Base-by-base conservation (phyloP, 176 grass and related monocot genomes). In the Tuctoria greenei region DNA sequence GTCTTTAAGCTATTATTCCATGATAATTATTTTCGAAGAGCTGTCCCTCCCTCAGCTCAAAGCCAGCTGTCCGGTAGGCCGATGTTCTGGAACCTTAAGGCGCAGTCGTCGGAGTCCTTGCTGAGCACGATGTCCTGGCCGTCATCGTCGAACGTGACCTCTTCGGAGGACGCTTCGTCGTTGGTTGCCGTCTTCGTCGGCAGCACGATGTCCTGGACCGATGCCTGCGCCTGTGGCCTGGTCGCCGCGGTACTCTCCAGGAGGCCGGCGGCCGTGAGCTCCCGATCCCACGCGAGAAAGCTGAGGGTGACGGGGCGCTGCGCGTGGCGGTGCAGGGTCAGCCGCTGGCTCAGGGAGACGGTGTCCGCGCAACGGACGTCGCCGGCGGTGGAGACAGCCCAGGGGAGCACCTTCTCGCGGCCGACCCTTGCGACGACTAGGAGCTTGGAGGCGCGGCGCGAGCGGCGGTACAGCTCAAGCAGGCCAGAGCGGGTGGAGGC, bases 271-370 rank as follows among this genome's bases (percentile, higher is more conserved):
- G n/a, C 36, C 26, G 40, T 44, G 65, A 69, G 10, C 10, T 12
- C 55, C 55, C 46, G 35, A 24, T 85, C 84, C 82, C 82, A 93
- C 83, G 89, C 39, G 79, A 93, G 58, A 26, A 93, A 75, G 50
- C 80, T 67, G 42, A 89, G 83, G 7, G 79, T 67, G 66, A 92
- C 80, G 4, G 90, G 90, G 25, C 62, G 84, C 56, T 88, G 47
- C 2, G 86, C 83, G 16, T 88, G 86, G 27, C 86, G 90, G 71
- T 89, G 90, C 57, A 93, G 59, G 5, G 90, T 84, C 14, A 93
- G 86, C 18, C 83, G 88, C 61, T 93, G 86, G 79, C 90, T 89
- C 50, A 93, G 86, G 8, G 90, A 93, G 60, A 93, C 90, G 0
- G 90, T 89, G 72, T 93, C 86, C 1, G 83, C 79, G 79, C 86